A percentile compares a stretch with the other conserved stretches of the same genome.
Conservation (phyloP, 1,139 yeast species). For the Yarrowia galli region DNA sequence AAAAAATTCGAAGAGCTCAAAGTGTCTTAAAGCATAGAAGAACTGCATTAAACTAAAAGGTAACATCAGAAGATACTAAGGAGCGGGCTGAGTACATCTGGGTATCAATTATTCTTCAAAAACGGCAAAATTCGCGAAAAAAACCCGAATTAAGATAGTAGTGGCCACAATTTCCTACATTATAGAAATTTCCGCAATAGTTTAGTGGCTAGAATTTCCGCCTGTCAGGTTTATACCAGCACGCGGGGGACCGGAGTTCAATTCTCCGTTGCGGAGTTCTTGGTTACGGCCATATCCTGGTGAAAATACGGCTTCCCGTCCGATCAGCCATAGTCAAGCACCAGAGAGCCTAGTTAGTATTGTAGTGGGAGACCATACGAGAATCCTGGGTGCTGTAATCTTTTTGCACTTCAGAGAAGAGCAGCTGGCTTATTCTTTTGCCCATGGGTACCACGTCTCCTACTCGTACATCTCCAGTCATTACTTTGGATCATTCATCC, state of each 20-base stretch:
- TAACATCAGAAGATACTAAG: not conserved
- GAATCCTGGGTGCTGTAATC: slow-evolving; percentile 35
- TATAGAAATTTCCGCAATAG: too few species aligned
- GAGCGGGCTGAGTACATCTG: too few species aligned
- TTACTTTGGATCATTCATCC: too few species aligned
- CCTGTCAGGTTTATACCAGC: not conserved
- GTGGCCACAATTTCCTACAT: too few species aligned
- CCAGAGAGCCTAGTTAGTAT: slow-evolving; percentile 34
- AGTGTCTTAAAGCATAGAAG: not conserved
- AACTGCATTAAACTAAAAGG: not conserved
- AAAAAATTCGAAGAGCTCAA: not conserved
- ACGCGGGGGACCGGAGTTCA: slow-evolving; percentile 33
- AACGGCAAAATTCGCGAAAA: too few species aligned
- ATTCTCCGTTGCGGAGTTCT: slow-evolving; percentile 27
- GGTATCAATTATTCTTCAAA: too few species aligned
- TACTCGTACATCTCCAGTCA: too few species aligned
- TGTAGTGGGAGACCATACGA: slow-evolving; percentile 35
- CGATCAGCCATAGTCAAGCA: slow-evolving; percentile 35
- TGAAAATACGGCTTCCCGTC: slow-evolving; percentile 35
- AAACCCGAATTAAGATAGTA: too few species aligned
- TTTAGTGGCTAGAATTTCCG: too few species aligned
- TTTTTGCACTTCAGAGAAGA: not conserved
- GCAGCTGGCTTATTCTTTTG: too few species aligned
- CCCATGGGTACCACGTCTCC: too few species aligned
- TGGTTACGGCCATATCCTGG: slow-evolving; percentile 35